Evolutionary conservation across 257 asterid genomes (phyloP), one percentile per base, ranked within the genome.

Genomic region (Nicotiana obtusifolia): DNA sequence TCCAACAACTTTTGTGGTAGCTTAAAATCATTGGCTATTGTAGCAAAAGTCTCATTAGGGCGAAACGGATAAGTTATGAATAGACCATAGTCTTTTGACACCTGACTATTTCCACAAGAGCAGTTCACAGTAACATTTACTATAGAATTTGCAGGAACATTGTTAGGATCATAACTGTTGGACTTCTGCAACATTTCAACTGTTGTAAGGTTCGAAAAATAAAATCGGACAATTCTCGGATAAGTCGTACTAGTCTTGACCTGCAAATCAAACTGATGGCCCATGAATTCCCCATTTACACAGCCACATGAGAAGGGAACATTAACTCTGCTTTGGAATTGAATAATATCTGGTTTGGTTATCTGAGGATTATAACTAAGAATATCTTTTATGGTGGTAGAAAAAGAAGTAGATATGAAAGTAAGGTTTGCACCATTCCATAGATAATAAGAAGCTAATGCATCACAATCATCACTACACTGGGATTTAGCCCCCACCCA

Each of bases 301-400:
- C 97, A 92, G 17, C 84, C 83, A 59, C 95, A 91, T 1, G 93
- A 83, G 75, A 93, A 89, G 37, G 96, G 93, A 77, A 93, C 88
- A 14, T 83, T 86, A 35, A 93, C 10, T 77, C 94, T 84, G 88
- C 69, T 83, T 17, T 85, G 89, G 17, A 7, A 1, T 7, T 4
- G 60, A 37, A 91, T 88, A 17, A 71, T 0, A 67, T 90, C 84
- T 26, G 82, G 88, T 69, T 90, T 76, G 49, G 88, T 83, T 24
- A 93, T 89, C 26, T 83, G 90, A 84, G 93, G 93, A 60, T 93
- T 93, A 85, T 85, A 84, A 81, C 84, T 78, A 37, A 77, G 81
- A 76, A 87, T 90, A 28, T n/a, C n/a, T 81, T 30, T 24, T 26
- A 88, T 64, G 47, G 93, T 41, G 75, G 93, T 91, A 0, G 90